Base-by-base conservation (phyloP, 805 yeast genomes). In the Torulaspora microellipsoides region DNA sequence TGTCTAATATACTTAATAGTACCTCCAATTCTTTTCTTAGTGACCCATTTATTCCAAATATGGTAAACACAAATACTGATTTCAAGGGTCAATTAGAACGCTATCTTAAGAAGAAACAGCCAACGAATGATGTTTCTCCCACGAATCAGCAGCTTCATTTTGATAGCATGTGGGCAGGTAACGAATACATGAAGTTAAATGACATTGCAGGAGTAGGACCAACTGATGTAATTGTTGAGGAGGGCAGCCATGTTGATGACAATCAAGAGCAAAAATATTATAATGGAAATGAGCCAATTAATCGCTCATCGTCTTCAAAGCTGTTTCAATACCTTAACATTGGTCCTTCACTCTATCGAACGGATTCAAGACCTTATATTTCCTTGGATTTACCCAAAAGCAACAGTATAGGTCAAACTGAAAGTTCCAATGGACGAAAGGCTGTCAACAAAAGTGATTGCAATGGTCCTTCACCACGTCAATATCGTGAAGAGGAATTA, bases 131-230 rank as follows among this genome's bases (percentile, higher is more conserved):
- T 5, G 12, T 2, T 4, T 13, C 14, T 11, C 31, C 14, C 8
- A 13, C 12, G 9, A 15, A 29, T 28, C 27, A 28, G 6, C 31
- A 36, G 13, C 14, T 38, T 13, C 46, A 50, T 13, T 76, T 80
- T 34, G 73, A 79, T 14, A 78, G 66, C 66, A 77, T 47, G 72
- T 80, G 71, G 84, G 81, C 41, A 69, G 77, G 54, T 23, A 53
- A 51, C 20, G 63, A 58, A 38, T 54, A 58, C 29, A 49, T 49
- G 48, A 54, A 53, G 33, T 31, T 59, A 23, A 54, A 55, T 25
- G 53, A 55, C 40, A 42, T 58, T 10, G 36, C 56, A 3, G 38
- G 43, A 2, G 12, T 45, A 15, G 34, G 15, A 15, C 34, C 45
- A 4, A 34, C 33, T 27, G 38, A n/a, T 17, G 35, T 31, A 10